These are phyloP conservation scores for Rhizopogon vesiculosus DNA, from an alignment of 768 basidiomycete genomes.

Conservation along the genomic window DNA sequence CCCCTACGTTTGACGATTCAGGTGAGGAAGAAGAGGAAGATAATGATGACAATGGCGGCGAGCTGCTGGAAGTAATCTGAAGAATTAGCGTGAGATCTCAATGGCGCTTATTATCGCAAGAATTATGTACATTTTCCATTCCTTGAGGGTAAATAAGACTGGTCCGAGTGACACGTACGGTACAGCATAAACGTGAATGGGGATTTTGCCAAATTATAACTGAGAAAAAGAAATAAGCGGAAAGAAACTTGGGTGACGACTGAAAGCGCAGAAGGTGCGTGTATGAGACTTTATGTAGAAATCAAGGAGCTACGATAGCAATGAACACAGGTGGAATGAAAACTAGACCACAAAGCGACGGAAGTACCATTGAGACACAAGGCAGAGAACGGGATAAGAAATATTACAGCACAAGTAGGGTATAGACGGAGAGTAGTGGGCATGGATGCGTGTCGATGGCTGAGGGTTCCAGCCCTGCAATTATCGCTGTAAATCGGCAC, in stretches of 20 bases:
- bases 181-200: conserved; percentile 20
- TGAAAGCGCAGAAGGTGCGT: neutral
- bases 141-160: conserved; percentile 16
- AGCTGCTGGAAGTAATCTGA: neutral
- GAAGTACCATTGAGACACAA: neutral
- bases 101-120: neutral
- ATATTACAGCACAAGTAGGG: conserved; percentile 26
- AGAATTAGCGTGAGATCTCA: neutral
- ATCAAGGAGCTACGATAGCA: conserved; percentile 6
- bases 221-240: neutral
- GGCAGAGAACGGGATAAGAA: neutral
- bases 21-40: neutral
- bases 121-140: conserved; percentile 25
- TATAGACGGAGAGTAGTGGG: conserved; percentile 14
- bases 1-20: neutral
- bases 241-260: neutral
- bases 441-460: conserved; percentile 5
- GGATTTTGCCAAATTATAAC: conserved; percentile 19
- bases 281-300: neutral
- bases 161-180: conserved; percentile 18
- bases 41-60: neutral
- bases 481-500: conserved; percentile 33
- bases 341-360: conserved; percentile 1
- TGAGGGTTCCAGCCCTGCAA: conserved; percentile 21
- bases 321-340: neutral